phyloP scores from a whole-genome alignment of 2,329 filamentous ascomycete genomes.

The Fusarium sp. region DNA sequence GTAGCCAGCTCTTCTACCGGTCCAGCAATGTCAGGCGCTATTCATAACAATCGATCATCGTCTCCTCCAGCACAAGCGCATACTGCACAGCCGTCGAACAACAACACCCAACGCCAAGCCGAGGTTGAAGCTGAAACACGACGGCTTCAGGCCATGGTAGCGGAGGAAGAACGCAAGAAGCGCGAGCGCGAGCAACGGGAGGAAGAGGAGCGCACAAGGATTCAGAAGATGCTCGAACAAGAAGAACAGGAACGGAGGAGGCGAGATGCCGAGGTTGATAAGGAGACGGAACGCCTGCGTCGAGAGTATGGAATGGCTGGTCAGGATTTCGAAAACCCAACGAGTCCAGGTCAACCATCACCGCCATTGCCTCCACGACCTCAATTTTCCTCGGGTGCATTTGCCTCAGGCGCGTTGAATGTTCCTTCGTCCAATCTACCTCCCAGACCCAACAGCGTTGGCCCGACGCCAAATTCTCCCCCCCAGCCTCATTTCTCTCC shows the following conservation, averaged over 20 bases:
- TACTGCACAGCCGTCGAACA: constrained; percentile 28
- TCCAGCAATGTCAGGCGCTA: constrained; percentile 53
- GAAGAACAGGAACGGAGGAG: constrained; percentile 70
- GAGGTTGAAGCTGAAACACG: constrained; percentile 81
- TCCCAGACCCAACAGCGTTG: constrained; percentile 61
- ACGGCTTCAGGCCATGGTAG: constrained; percentile 69
- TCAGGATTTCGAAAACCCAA: constrained; percentile 50
- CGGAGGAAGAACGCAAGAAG: constrained; percentile 62
- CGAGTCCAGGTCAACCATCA: constrained; percentile 38
- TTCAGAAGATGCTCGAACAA: constrained; percentile 72
- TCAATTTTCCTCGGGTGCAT: constrained; percentile 37
- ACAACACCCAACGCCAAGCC: constrained; percentile 47
- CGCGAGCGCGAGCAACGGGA: constrained; percentile 68
- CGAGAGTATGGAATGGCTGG: constrained; percentile 72
- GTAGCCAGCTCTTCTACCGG: constrained; percentile 41
- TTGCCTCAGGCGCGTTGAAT: constrained; percentile 25
- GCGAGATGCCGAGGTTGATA: constrained; percentile 71
- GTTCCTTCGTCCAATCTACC: constrained; percentile 50
- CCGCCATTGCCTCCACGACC: constrained; percentile 52
- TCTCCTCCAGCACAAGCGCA: constrained; percentile 32
- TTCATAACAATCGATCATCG: constrained; percentile 47
- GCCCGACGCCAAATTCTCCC: constrained; percentile 48
- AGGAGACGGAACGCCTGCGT: constrained; percentile 84
- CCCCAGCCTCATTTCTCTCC: constrained; percentile 39
- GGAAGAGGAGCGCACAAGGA: constrained; percentile 62